Evolutionary conservation across 495 filamentous ascomycete species (phyloP).

Genomic region (Penicillium silybi): DNA sequence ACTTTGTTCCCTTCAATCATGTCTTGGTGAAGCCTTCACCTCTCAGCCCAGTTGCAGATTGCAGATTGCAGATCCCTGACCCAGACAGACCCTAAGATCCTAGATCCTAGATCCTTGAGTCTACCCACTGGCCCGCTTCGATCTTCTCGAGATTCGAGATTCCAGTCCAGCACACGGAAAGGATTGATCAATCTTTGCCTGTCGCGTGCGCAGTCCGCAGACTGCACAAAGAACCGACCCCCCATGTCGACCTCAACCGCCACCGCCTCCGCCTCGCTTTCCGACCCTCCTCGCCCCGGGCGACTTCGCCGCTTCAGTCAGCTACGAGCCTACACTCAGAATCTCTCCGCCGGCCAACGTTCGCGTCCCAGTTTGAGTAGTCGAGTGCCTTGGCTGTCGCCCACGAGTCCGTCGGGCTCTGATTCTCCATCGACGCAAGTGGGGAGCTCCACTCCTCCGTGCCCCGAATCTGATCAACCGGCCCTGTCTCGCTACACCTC

Average conservation of each 20-base stretch:
- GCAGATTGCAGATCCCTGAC: neutral
- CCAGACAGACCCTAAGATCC: too few species aligned
- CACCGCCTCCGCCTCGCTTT: conserved; percentile 38
- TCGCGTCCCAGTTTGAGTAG: conserved; percentile 34
- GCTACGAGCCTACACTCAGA: conserved; percentile 68
- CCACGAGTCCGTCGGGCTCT: conserved; percentile 22
- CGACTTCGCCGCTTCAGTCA: conserved; percentile 70
- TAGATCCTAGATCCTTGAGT: too few species aligned
- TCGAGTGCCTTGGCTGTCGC: conserved; percentile 37
- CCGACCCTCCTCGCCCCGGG: conserved; percentile 47
- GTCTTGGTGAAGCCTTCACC: conserved; percentile 2
- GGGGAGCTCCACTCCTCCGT: conserved; percentile 29
- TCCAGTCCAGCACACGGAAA: neutral
- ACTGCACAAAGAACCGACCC: neutral
- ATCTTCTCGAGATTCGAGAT: neutral
- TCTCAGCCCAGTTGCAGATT: conserved; percentile 20
- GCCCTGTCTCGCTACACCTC: conserved; percentile 35
- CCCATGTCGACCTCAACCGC: conserved; percentile 37
- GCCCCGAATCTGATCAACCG: conserved; percentile 33
- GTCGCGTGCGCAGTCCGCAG: neutral
- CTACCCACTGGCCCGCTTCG: neutral
- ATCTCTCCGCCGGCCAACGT: conserved; percentile 35
- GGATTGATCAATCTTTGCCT: neutral
- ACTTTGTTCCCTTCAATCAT: neutral
- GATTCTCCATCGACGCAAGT: conserved; percentile 21